Evolutionary conservation across 2,329 filamentous ascomycete species (phyloP), one percentile per base, ranked within the genome.

Genomic region (Xylariaceae sp.): DNA sequence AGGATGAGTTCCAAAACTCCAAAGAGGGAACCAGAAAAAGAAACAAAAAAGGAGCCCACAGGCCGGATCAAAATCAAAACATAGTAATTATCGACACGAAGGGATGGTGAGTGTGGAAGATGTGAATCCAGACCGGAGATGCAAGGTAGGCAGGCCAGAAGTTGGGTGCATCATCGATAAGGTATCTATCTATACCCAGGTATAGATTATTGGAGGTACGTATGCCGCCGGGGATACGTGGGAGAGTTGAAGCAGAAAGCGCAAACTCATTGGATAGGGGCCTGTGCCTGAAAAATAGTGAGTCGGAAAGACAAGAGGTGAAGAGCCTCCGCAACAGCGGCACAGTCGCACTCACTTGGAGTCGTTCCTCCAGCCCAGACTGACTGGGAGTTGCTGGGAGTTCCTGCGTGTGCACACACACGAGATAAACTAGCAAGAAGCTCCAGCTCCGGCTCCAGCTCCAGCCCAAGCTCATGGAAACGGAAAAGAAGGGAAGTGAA

Each of bases 1-100:
- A 74, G 69, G 72, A 73, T 68, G 61, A 70, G 72, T 72, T 74
- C 75, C 77, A 78, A 79, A 75, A 75, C 72, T 73, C 72, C 73
- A 74, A 77, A 74, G 59, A 66, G 60, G 65, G 60, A 60, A 61
- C 67, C 63, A 74, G 68, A 73, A 65, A 66, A 68, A 71, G 68
- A 61, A 61, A 41, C 37, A 41, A 69, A 64, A 70, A 68, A 71
- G 60, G 61, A 60, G 61, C 56, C 62, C 59, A 56, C 57, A 53
- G 57, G 65, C 61, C 59, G 58, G 65, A 60, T 61, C 59, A 57
- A 64, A 67, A 68, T 74, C 75, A 75, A 75, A 73, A 70, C 75
- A 78, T 78, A 30, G 23, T 30, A 68, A 73, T 76, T 69, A 71
- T 68, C 69, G 69, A 68, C 66, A 66, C 58, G 53, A 64, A 67